Percentiles rank a stretch among this genome's conserved stretches.
phyloP scores from a whole-genome alignment of 2,329 filamentous ascomycete genomes.

The Uncinocarpus reesii region DNA sequence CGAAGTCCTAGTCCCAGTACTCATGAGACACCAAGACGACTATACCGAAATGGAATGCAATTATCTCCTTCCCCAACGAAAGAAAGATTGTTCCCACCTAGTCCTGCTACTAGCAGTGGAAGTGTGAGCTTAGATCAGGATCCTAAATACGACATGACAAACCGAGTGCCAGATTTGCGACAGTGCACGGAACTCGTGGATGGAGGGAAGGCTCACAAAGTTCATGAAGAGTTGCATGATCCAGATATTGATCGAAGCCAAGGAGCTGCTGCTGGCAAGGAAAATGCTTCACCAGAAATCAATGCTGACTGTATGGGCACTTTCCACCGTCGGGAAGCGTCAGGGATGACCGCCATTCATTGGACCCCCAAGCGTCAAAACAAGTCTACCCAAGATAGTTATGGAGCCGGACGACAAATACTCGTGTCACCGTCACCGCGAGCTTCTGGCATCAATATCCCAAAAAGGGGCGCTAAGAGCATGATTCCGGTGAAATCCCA shows the following conservation, averaged over 20 bases:
- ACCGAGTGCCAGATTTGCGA: neutral
- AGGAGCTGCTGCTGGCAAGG: neutral
- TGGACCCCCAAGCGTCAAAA: neutral
- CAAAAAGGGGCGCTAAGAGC: constrained; percentile 3
- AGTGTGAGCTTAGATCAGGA: neutral
- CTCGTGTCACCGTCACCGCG: neutral
- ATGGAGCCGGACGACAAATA: neutral
- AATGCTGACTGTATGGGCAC: neutral
- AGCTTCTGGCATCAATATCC: neutral
- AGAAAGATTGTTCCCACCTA: constrained; percentile 13
- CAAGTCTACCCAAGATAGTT: neutral
- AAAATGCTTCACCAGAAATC: neutral
- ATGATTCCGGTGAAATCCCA: constrained; percentile 2
- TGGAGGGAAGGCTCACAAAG: neutral
- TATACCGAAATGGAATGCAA: constrained; percentile 9
- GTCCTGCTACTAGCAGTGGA: constrained; percentile 5
- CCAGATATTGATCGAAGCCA: neutral
- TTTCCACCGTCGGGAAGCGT: constrained; percentile 4
- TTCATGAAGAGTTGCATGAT: neutral
- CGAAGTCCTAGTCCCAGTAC: neutral
- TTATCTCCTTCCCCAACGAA: constrained; percentile 14
- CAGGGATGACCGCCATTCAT: constrained; percentile 1
- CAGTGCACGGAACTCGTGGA: neutral
- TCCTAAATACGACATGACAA: neutral
- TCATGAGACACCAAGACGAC: constrained; percentile 6